Evolutionary conservation across 371 early-diverging fungal species (phyloP), one percentile per base, ranked within the genome.

Genomic region (Choanephora cucurbitarum): DNA sequence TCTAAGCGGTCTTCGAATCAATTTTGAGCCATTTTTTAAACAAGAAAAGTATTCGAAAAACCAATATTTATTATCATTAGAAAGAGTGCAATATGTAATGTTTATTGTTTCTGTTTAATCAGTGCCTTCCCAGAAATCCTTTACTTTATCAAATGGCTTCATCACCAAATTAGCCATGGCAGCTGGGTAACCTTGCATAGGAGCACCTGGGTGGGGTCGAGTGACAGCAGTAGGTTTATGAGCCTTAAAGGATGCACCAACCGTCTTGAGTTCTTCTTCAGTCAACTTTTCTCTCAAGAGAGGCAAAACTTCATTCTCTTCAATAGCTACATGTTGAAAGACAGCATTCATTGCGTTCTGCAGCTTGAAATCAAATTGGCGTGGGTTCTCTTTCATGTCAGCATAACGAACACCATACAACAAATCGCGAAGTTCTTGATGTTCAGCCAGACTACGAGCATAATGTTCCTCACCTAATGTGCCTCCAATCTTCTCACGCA

Each of bases 141-240:
- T 50, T 22, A 41, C 11, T 3, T 11, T n/a, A 49, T 57, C 58
- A 37, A 57, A 39, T 17, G 58, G 58, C 31, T 51, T 50, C 15
- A 40, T 22, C 1, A 57, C 5, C 1, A 57, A n/a, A 19, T 44
- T 50, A 2, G 51, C 39, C 5, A 45, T n/a, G 44, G 58, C 58
- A 18, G 45, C 44, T 7, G 58, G 51, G 18, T 39, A 57, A 9
- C 58, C 51, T 57, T 57, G 58, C 10, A 37, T 22, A 44, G 58
- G 51, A 37, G 51, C 58, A 50, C 31, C 37, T 42, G 58, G 58
- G 19, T 57, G 58, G 28, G 58, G 51, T 57, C 58, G 49, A 44
- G 58, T 57, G 8, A 45, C 58, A 44, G 58, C 24, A 11, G 44
- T 37, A 44, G 44, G 45, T 19, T 50, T 57, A 39, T 57, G 58